Conservation (phyloP, 345 rosid species). For the Eucalyptus cloeziana region DNA sequence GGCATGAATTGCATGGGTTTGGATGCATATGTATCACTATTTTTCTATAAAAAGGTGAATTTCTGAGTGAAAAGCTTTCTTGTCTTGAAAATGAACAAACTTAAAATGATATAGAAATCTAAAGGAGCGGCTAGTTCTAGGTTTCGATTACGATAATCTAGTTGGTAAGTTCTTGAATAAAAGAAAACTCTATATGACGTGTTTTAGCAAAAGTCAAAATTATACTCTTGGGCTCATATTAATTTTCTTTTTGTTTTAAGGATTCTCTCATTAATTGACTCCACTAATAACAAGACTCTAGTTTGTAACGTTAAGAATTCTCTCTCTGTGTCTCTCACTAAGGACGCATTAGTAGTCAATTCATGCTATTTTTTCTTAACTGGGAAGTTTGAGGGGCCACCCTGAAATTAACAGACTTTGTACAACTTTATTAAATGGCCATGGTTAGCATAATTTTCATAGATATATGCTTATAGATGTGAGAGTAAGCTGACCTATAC, state of each 20-base stretch:
- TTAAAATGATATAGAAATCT: not conserved
- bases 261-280: not conserved
- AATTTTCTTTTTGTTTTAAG: not conserved
- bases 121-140: not conserved
- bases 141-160: not conserved
- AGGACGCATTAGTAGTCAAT: not conserved
- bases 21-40: not conserved
- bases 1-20: not conserved
- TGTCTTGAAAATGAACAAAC: not conserved
- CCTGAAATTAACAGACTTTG: not conserved
- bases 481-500: not conserved
- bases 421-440: not conserved
- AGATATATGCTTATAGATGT: not conserved
- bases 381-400: not conserved
- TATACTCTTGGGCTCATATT: not conserved
- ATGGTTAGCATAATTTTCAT: not conserved
- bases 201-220: not conserved
- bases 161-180: not conserved
- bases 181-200: not conserved
- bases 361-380: not conserved
- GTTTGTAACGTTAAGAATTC: not conserved
- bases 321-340: not conserved
- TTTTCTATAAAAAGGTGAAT: not conserved
- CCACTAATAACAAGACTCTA: not conserved
- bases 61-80: not conserved